phyloP scores from a whole-genome alignment of 768 basidiomycete species.

The Russula foetens region DNA sequence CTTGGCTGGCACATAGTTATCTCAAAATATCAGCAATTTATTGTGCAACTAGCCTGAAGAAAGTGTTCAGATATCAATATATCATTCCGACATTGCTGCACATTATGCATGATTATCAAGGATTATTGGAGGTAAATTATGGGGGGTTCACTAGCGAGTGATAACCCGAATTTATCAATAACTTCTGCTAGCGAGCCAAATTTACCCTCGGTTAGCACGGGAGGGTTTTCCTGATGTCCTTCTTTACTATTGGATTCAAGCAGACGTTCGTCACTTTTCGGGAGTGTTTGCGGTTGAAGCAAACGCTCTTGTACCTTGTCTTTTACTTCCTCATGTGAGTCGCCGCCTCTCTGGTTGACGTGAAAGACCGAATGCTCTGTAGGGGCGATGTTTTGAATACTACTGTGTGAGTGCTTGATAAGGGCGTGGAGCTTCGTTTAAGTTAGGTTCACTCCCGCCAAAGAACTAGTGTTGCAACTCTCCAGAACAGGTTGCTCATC shows the following conservation, averaged over 20 bases:
- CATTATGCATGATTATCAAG: no score
- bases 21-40: no score
- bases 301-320: conserved; percentile 65
- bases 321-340: conserved; percentile 72
- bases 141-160: no score
- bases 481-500: conserved; percentile 55
- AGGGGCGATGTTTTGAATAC: conserved; percentile 76
- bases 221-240: conserved; percentile 12
- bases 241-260: conserved; percentile 58
- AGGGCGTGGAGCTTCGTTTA: neutral
- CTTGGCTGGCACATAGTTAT: no score
- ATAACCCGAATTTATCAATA: no score
- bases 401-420: conserved; percentile 44
- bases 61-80: no score
- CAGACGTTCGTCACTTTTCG: conserved; percentile 54
- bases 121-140: no score
- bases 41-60: no score
- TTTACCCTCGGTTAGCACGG: no score
- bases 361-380: neutral
- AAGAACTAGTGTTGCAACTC: conserved; percentile 62
- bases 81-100: no score
- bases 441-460: neutral
- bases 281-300: conserved; percentile 60
- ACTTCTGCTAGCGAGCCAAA: no score
- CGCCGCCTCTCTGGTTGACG: neutral